phyloP scores from a whole-genome alignment of 805 yeast species.

The Pichia exigua region DNA sequence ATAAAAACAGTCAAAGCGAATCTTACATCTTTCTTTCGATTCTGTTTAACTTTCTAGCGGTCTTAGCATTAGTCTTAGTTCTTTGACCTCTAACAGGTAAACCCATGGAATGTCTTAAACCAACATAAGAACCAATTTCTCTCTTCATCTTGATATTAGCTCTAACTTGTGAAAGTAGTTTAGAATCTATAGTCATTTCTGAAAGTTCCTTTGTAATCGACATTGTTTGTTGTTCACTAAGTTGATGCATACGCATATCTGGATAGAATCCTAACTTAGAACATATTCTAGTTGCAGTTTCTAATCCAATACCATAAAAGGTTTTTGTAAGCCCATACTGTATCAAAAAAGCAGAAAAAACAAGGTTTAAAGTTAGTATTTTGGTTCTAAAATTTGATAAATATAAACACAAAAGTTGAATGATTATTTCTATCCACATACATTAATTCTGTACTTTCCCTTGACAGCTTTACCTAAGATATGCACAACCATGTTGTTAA shows the following conservation, averaged over 20 bases:
- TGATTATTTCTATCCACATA: constrained; percentile 13
- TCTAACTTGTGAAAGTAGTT: constrained; percentile 62
- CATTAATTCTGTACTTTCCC: constrained; percentile 31
- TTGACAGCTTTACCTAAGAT: constrained; percentile 44
- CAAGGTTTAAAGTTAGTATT: neutral
- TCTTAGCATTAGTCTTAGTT: constrained; percentile 83
- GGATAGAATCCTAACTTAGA: constrained; percentile 90
- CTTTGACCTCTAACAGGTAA: constrained; percentile 83
- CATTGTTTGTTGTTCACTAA: constrained; percentile 80
- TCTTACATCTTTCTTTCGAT: constrained; percentile 43
- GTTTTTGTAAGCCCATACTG: constrained; percentile 62
- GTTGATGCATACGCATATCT: constrained; percentile 87
- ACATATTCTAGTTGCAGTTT: constrained; percentile 67
- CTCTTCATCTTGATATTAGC: constrained; percentile 75
- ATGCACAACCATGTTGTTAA: constrained; percentile 39
- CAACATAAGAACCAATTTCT: constrained; percentile 76
- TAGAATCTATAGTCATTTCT: constrained; percentile 75
- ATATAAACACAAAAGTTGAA: too few species aligned
- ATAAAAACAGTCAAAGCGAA: neutral
- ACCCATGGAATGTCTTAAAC: constrained; percentile 83
- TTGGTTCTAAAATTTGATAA: neutral
- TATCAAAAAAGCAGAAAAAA: neutral
- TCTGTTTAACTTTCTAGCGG: constrained; percentile 81
- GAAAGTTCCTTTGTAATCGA: constrained; percentile 82
- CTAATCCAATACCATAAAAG: constrained; percentile 80